Conservation (phyloP, 179 eudicot species). For the Patellifolia procumbens region DNA sequence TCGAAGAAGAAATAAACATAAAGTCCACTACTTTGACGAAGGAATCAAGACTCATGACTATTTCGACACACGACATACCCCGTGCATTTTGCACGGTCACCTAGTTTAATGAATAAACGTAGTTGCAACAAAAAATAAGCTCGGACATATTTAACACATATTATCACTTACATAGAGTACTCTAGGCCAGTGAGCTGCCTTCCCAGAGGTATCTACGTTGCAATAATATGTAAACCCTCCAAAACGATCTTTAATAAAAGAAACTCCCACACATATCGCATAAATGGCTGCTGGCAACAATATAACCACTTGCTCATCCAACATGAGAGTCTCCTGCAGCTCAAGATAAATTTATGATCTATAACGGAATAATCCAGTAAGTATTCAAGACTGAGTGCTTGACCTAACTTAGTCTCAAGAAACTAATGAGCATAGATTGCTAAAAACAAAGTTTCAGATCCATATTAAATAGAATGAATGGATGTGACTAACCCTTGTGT, state of each 20-base stretch:
- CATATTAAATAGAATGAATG: not conserved
- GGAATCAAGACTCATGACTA: too few species aligned
- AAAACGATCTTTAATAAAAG: slow-evolving; percentile 39
- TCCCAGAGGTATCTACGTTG: slow-evolving; percentile 40
- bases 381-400: not conserved
- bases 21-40: too few species aligned
- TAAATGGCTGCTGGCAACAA: slow-evolving; percentile 75
- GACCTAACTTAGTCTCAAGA: not conserved
- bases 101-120: too few species aligned
- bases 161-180: slow-evolving; percentile 30
- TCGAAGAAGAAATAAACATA: too few species aligned
- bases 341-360: slow-evolving; percentile 2
- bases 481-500: slow-evolving; percentile 57
- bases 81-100: too few species aligned
- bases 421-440: not conserved
- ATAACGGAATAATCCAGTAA: not conserved
- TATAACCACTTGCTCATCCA: slow-evolving; percentile 60
- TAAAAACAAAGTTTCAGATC: not conserved
- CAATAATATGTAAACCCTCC: slow-evolving; percentile 33
- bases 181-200: slow-evolving; percentile 39
- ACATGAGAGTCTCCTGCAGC: slow-evolving; percentile 51
- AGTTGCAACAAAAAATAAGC: not conserved
- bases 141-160: not conserved
- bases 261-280: slow-evolving; percentile 76
- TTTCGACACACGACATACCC: too few species aligned